Evolutionary conservation across 306 rosid genomes (phyloP), one percentile per base, ranked within the genome.

Genomic region (Ormosia semicastrata): DNA sequence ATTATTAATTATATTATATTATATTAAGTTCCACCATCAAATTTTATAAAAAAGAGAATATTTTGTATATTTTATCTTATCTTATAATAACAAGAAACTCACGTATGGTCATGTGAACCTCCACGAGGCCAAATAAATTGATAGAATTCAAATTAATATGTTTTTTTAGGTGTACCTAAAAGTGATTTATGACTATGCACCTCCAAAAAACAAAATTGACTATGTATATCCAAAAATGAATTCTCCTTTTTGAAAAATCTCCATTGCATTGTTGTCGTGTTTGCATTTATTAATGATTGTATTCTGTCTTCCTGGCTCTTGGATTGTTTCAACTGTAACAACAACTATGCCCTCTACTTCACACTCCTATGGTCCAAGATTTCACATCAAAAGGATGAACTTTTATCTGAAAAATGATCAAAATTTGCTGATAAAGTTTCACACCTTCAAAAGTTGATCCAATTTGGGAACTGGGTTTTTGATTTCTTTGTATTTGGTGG

Each of bases 401-500:
- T 74, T 84, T 72, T 63, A 59, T 30, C 73, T 53, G 8, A 84
- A 83, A 60, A 46, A 81, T 4, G 80, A 54, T 10, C 13, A 24
- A 29, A 81, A 73, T 2, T 24, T 40, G 68, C 71, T 74, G 43
- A 71, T 74, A 63, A 78, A 63, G 46, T 60, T 77, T 4, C 66
- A 80, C 10, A 66, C 86, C 73, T 81, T 75, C 43, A 63, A 49
- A 30, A 76, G 77, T 58, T 81, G 29, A 47, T 66, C 36, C 24
- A 44, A 60, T 78, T 81, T 62, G 32, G 29, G 41, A 56, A 46
- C 13, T 75, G 88, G 87, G 85, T 72, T 82, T 78, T 76, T 58
- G 29, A 76, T 10, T 83, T 75, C 65, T 3, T 15, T 49, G 60
- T 12, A 44, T 57, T 14, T 36, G 66, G 60, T 40, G 66, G 10